These are phyloP conservation scores for Pascua sp. DNA, from an alignment of 1,284 basidiomycete species.

Conservation along the genomic window DNA sequence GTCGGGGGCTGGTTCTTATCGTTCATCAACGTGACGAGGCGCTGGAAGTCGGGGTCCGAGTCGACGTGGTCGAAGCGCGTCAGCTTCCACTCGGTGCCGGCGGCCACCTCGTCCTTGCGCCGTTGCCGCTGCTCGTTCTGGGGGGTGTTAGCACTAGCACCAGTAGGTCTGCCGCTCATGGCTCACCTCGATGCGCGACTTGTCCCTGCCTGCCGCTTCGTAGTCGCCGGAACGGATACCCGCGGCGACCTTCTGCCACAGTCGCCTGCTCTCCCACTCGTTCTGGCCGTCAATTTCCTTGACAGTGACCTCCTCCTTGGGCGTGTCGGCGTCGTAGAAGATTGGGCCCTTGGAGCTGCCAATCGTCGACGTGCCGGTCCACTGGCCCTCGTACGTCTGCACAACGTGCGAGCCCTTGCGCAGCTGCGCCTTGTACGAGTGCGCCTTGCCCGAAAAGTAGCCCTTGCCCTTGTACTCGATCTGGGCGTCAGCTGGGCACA, in stretches of 20 bases:
- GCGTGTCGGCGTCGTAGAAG: slow-evolving; percentile 54
- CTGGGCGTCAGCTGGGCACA: too few relatives aligned
- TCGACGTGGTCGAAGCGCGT: slow-evolving; percentile 70
- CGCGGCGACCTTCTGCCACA: slow-evolving; percentile 84
- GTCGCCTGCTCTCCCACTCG: slow-evolving; percentile 78
- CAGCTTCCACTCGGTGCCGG: slow-evolving; percentile 68
- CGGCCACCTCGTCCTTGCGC: slow-evolving; percentile 75
- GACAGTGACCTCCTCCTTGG: slow-evolving; percentile 68
- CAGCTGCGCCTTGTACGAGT: slow-evolving; percentile 83
- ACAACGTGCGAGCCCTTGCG: slow-evolving; percentile 46
- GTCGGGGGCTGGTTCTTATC: slow-evolving; percentile 47
- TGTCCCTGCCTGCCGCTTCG: slow-evolving; percentile 83
- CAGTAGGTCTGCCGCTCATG: too few relatives aligned
- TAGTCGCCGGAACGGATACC: slow-evolving; percentile 90
- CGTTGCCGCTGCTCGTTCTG: slow-evolving; percentile 89
- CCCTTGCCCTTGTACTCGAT: slow-evolving; percentile 94
- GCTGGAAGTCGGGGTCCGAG: slow-evolving; percentile 67
- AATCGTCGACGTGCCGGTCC: slow-evolving; percentile 65
- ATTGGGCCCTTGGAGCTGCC: slow-evolving; percentile 55
- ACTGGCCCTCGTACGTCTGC: slow-evolving; percentile 77
- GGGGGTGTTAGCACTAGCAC: slow-evolving; percentile 1
- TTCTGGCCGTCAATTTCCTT: slow-evolving; percentile 62
- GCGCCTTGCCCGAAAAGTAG: slow-evolving; percentile 89
- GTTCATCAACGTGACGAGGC: slow-evolving; percentile 36
- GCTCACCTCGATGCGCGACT: slow-evolving; percentile 82